phyloP scores from a whole-genome alignment of 164 flowering plant genomes.

The Akebia trifoliata region DNA sequence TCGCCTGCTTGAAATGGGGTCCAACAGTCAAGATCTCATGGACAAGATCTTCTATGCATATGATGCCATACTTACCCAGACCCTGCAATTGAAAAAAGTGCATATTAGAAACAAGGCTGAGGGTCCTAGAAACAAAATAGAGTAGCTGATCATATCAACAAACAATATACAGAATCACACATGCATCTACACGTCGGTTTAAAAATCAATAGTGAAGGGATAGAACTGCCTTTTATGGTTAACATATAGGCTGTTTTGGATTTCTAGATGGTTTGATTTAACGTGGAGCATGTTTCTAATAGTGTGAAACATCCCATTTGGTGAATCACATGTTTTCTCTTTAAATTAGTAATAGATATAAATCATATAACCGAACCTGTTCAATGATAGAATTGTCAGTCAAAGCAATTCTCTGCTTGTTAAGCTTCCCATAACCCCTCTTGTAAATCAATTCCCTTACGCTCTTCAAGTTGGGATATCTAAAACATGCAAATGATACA shows the following conservation, averaged over 20 bases:
- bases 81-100: conserved; percentile 24
- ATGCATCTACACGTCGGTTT: no score
- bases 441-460: conserved; percentile 51
- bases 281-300: no score
- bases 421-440: conserved; percentile 49
- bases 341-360: neutral
- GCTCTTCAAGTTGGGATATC: conserved; percentile 60
- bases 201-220: no score
- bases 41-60: conserved; percentile 46
- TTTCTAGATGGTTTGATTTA: no score
- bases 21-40: conserved; percentile 62
- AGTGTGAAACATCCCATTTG: no score
- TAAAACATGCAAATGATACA: conserved; percentile 2
- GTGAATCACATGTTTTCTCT: no score
- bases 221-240: no score
- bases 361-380: conserved; percentile 23
- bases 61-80: conserved; percentile 42
- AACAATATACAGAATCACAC: no score
- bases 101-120: conserved; percentile 1
- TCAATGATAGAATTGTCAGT: conserved; percentile 50
- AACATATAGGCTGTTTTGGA: no score
- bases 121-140: no score
- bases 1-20: conserved; percentile 56
- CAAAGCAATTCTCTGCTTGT: conserved; percentile 45
- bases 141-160: no score